phyloP scores from a whole-genome alignment of 176 grass and related monocot species.

The Aechmea fasciata region DNA sequence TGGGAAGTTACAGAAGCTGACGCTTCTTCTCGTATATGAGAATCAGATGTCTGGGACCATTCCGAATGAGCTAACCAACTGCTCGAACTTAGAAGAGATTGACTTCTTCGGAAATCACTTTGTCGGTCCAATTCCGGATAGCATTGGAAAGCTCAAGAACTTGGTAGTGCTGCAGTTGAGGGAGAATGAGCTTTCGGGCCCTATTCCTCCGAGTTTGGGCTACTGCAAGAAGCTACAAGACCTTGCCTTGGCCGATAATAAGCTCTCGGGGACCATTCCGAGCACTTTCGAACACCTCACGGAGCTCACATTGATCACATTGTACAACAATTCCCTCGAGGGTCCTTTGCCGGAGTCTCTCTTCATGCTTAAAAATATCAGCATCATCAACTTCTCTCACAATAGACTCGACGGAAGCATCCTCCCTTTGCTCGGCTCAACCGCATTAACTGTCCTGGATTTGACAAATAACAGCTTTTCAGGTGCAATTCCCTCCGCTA shows the following conservation, averaged over 20 bases:
- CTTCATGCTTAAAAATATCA: conserved; percentile 49
- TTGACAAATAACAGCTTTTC: conserved; percentile 77
- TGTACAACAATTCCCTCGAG: conserved; percentile 87
- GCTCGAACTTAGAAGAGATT: conserved; percentile 70
- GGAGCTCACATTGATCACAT: conserved; percentile 52
- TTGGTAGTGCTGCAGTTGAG: conserved; percentile 75
- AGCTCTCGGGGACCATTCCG: conserved; percentile 52
- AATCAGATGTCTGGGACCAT: conserved; percentile 82
- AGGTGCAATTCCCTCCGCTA: conserved; percentile 36
- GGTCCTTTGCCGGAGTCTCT: conserved; percentile 57
- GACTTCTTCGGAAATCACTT: conserved; percentile 96
- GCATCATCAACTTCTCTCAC: conserved; percentile 79
- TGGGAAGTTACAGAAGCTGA: conserved; percentile 44
- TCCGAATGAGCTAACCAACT: conserved; percentile 54
- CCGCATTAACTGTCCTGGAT: conserved; percentile 40
- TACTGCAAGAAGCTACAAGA: conserved; percentile 59
- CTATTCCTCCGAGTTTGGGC: conserved; percentile 65
- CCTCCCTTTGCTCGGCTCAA: conserved; percentile 61
- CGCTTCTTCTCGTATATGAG: conserved; percentile 70
- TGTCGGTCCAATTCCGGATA: conserved; percentile 44
- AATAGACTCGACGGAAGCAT: conserved; percentile 64
- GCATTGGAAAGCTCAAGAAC: conserved; percentile 64
- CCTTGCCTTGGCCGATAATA: conserved; percentile 74
- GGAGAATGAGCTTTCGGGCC: conserved; percentile 76
- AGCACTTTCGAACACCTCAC: conserved; percentile 41